phyloP scores from a whole-genome alignment of 495 filamentous ascomycete genomes.

The Parathielavia appendiculata region DNA sequence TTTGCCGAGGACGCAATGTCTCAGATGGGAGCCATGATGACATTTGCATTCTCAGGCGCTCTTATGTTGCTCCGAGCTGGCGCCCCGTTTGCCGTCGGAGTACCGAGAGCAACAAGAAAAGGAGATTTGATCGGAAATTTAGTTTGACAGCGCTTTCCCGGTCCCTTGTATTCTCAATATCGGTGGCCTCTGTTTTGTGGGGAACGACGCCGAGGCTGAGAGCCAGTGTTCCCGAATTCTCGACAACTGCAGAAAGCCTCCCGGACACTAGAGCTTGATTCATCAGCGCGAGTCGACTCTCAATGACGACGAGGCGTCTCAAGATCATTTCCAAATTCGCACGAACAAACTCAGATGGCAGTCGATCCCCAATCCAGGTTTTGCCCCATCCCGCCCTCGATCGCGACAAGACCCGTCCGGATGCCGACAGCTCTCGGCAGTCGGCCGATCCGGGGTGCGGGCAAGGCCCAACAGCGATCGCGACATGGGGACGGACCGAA shows the following conservation, averaged over 20 bases:
- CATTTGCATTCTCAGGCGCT: not conserved
- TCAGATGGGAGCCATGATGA: not conserved
- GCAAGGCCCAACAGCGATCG: slow-evolving; percentile 6
- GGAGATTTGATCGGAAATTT: too few relatives aligned
- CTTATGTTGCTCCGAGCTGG: not conserved
- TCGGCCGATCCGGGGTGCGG: slow-evolving; percentile 11
- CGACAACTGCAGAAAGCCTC: too few relatives aligned
- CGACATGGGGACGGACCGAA: slow-evolving; percentile 16
- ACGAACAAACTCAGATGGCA: too few relatives aligned
- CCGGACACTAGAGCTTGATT: too few relatives aligned
- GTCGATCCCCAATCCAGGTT: not conserved
- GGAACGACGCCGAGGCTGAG: too few relatives aligned
- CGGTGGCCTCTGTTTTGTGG: too few relatives aligned
- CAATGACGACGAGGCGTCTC: too few relatives aligned
- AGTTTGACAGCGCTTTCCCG: too few relatives aligned
- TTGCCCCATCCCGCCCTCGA: not conserved
- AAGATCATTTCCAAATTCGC: not conserved
- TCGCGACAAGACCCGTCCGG: not conserved
- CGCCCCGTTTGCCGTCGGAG: not conserved
- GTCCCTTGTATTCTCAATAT: too few relatives aligned
- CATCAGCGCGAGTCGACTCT: too few relatives aligned
- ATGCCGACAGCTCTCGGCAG: slow-evolving; percentile 15
- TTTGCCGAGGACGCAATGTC: not conserved
- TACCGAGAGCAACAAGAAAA: too few relatives aligned
- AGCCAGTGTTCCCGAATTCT: too few relatives aligned